phyloP scores from a whole-genome alignment of 192 early-diverging fungal species.

The Coemansia sp. region DNA sequence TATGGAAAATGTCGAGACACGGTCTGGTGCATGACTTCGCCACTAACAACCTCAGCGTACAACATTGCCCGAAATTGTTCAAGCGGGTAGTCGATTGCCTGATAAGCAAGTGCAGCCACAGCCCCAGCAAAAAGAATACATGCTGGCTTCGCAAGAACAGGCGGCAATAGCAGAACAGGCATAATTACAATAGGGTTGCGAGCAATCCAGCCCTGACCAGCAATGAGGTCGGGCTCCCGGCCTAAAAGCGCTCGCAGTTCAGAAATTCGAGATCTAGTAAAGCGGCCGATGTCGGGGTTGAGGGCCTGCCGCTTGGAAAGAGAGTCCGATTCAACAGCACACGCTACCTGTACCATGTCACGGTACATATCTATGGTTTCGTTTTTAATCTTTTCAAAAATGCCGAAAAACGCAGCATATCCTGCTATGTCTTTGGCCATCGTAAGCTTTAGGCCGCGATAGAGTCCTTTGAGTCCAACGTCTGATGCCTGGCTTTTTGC shows the following conservation, averaged over 20 bases:
- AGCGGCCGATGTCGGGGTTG: constrained; percentile 21
- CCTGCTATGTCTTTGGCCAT: constrained; percentile 65
- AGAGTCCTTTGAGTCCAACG: constrained; percentile 29
- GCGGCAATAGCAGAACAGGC: constrained; percentile 46
- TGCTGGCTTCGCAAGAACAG: constrained; percentile 53
- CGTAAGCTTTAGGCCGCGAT: constrained; percentile 47
- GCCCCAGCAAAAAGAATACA: constrained; percentile 62
- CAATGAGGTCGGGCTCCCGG: constrained; percentile 28
- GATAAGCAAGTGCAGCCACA: constrained; percentile 67
- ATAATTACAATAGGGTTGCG: constrained; percentile 21
- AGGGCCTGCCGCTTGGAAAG: neutral
- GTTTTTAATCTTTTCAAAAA: constrained; percentile 74
- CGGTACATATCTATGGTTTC: constrained; percentile 65
- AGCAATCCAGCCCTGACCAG: constrained; percentile 36
- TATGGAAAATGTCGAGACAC: constrained; percentile 33
- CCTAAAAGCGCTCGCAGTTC: constrained; percentile 38
- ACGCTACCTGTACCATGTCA: constrained; percentile 46
- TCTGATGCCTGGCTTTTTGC: constrained; percentile 55
- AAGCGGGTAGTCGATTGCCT: constrained; percentile 69
- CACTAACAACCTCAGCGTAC: constrained; percentile 61
- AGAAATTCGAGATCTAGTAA: constrained; percentile 27
- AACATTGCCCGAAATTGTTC: constrained; percentile 67
- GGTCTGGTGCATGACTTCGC: constrained; percentile 34
- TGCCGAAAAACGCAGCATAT: constrained; percentile 74
- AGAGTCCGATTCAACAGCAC: constrained; percentile 20